Percentiles rank a stretch among this genome's conserved stretches.
These are phyloP conservation scores for Diplocarpon rosae DNA, from an alignment of 2,329 filamentous ascomycete genomes.

Conservation along the genomic window DNA sequence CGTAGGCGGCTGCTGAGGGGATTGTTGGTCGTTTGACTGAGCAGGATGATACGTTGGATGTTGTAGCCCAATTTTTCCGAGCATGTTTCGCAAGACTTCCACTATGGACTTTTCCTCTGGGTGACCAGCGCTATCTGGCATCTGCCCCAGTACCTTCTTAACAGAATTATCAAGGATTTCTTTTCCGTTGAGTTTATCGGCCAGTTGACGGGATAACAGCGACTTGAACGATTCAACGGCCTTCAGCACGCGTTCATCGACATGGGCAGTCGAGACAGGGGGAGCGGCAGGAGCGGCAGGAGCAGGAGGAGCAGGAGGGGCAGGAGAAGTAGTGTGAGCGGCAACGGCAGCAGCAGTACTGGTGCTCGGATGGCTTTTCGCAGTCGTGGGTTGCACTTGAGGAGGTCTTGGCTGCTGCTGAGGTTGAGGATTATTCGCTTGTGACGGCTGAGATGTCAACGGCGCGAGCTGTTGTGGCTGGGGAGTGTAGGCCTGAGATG, in stretches of 20 bases:
- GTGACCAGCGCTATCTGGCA: slow-evolving; percentile 14
- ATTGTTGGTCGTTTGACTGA: slow-evolving; percentile 9
- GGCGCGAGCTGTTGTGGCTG: background rate
- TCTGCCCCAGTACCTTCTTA: slow-evolving; percentile 23
- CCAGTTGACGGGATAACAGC: slow-evolving; percentile 14
- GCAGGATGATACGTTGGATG: slow-evolving; percentile 2
- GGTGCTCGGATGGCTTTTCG: slow-evolving; percentile 1
- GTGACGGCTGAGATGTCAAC: background rate
- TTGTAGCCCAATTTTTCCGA: slow-evolving; percentile 12
- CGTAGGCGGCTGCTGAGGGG: slow-evolving; percentile 8
- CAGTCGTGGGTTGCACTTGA: background rate
- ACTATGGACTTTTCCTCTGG: slow-evolving; percentile 18
- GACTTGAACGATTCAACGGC: slow-evolving; percentile 23
- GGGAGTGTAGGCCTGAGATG: background rate
- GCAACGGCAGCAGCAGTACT: background rate
- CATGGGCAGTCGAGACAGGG: background rate
- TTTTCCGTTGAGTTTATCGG: slow-evolving; percentile 17
- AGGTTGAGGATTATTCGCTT: background rate
- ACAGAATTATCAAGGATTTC: slow-evolving; percentile 25
- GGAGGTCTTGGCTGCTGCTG: background rate
- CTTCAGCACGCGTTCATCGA: slow-evolving; percentile 8
- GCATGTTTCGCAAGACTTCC: slow-evolving; percentile 19
- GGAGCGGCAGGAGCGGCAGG: background rate
- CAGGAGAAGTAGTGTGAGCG: background rate
- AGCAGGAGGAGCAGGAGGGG: background rate